Evolutionary conservation across 1,139 yeast genomes (phyloP).

Genomic region (Diutina sp.): DNA sequence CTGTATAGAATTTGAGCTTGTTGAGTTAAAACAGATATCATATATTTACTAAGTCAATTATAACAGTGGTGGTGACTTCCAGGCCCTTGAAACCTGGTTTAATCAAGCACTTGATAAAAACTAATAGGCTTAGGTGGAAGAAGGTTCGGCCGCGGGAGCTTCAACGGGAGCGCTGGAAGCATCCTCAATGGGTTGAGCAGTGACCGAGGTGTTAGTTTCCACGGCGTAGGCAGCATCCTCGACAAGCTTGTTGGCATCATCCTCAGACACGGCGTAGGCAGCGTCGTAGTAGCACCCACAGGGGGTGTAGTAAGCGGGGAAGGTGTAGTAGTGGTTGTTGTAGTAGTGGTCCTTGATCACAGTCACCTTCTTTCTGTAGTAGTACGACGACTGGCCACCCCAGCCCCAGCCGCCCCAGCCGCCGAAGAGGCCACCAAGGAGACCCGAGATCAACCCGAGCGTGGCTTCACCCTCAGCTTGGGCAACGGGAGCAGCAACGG

Average conservation of each 20-base stretch:
- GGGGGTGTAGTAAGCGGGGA: not conserved
- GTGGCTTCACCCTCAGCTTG: not conserved
- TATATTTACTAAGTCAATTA: not conserved
- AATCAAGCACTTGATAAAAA: not conserved
- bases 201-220: not conserved
- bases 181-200: not conserved
- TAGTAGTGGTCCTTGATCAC: not conserved
- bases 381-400: not conserved
- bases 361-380: not conserved
- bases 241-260: not conserved
- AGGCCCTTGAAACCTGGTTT: not conserved
- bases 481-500: constrained; percentile 1
- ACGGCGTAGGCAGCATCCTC: not conserved
- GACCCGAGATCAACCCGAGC: not conserved
- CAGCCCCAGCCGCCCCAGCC: not conserved
- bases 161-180: not conserved
- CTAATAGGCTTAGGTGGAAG: not conserved
- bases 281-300: not conserved
- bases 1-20: too few species aligned
- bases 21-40: not conserved
- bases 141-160: not conserved
- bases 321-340: not conserved
- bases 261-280: not conserved
- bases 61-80: not conserved
- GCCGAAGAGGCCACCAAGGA: not conserved